Evolutionary conservation across 148 eudicot species (phyloP).

Genomic region (Dianthus caryophyllus): DNA sequence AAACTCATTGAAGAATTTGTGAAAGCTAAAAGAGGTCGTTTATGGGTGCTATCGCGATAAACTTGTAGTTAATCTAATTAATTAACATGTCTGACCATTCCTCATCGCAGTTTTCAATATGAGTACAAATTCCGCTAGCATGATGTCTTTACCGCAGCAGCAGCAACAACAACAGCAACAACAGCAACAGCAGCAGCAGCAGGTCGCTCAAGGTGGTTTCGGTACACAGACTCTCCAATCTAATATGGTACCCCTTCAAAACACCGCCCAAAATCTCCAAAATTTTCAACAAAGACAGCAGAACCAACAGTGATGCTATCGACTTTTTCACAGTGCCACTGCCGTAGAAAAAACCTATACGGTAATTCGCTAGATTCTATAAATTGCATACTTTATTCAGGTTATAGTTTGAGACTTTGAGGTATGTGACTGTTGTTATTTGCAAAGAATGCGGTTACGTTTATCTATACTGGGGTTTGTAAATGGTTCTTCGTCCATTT

Average conservation of each 20-base stretch:
- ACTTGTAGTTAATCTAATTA: not conserved
- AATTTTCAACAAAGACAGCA: constrained; percentile 87
- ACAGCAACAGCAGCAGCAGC: constrained; percentile 14
- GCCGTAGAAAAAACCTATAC: not conserved
- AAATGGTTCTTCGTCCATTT: too few relatives aligned
- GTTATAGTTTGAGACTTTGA: not conserved
- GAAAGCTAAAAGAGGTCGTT: too few relatives aligned
- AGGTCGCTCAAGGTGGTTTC: constrained; percentile 60
- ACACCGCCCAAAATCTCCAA: constrained; percentile 58
- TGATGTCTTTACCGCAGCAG: constrained; percentile 80
- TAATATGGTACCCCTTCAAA: constrained; percentile 54
- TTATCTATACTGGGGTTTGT: too few relatives aligned
- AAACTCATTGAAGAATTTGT: too few relatives aligned
- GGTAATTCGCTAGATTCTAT: not conserved
- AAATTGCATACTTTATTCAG: not conserved
- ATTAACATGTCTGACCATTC: not conserved
- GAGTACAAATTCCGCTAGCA: constrained; percentile 66
- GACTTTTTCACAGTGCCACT: not conserved
- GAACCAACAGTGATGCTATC: constrained; percentile 49
- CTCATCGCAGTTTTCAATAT: constrained; percentile 61
- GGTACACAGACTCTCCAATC: constrained; percentile 82
- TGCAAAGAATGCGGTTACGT: too few relatives aligned
- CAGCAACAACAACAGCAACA: constrained; percentile 30
- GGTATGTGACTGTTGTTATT: too few relatives aligned
- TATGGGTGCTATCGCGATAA: not conserved